Evolutionary conservation across 1,284 basidiomycete genomes (phyloP).

Genomic region (Marasmius sp.): DNA sequence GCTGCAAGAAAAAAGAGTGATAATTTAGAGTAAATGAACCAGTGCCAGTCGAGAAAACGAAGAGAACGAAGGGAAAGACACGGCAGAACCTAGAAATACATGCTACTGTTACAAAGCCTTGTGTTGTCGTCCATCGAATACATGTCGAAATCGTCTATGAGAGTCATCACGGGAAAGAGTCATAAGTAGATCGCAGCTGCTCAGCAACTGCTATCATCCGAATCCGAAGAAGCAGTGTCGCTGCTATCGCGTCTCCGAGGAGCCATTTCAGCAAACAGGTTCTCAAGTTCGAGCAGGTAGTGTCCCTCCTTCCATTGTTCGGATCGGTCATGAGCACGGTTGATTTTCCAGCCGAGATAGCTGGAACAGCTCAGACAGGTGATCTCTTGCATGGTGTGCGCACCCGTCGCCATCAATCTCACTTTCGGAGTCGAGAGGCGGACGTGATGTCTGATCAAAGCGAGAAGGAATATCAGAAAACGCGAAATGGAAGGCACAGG

Average conservation of each 20-base stretch:
- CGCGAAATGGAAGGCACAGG: neutral
- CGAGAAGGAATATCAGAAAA: neutral
- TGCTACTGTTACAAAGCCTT: slow-evolving; percentile 10
- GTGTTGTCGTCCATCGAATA: neutral
- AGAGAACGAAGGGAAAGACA: neutral
- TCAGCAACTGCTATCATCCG: slow-evolving; percentile 11
- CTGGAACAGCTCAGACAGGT: slow-evolving; percentile 46
- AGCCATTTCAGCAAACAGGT: slow-evolving; percentile 22
- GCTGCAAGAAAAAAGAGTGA: neutral
- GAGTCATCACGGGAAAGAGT: neutral
- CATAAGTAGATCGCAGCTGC: neutral
- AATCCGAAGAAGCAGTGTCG: slow-evolving; percentile 9
- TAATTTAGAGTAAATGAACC: slow-evolving; percentile 9
- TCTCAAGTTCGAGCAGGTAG: slow-evolving; percentile 56
- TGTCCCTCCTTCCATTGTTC: slow-evolving; percentile 66
- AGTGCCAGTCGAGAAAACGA: neutral
- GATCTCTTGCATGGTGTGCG: slow-evolving; percentile 60
- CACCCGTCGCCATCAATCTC: slow-evolving; percentile 62
- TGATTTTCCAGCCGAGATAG: slow-evolving; percentile 64
- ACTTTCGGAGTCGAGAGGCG: slow-evolving; percentile 37
- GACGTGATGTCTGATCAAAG: slow-evolving; percentile 38
- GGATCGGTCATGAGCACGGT: slow-evolving; percentile 52
- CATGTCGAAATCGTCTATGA: neutral
- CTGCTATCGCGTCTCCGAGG: neutral
- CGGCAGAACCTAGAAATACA: slow-evolving; percentile 11